Evolutionary conservation across 805 yeast species (phyloP).

Genomic region (Nakazawaea anatomiae): DNA sequence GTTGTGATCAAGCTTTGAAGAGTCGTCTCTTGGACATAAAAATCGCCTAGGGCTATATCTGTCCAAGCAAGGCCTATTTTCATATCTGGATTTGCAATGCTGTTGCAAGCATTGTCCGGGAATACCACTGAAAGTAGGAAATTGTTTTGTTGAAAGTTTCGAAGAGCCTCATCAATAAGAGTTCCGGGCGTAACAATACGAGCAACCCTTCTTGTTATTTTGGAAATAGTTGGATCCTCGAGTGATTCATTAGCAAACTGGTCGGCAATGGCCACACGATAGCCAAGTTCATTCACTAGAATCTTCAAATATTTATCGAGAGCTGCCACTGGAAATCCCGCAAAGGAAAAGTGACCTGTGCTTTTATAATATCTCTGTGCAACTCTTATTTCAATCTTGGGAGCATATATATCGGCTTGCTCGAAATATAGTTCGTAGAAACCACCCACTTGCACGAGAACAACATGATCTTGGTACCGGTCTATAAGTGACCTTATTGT

Average conservation of each 20-base stretch:
- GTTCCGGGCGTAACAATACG: conserved; percentile 92
- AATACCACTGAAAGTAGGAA: conserved; percentile 61
- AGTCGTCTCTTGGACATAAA: conserved; percentile 60
- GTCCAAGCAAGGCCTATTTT: conserved; percentile 80
- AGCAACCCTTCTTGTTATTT: conserved; percentile 62
- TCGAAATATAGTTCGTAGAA: conserved; percentile 87
- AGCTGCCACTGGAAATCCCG: conserved; percentile 81
- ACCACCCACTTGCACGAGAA: conserved; percentile 78
- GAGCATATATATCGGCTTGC: conserved; percentile 73
- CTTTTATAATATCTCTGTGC: conserved; percentile 46
- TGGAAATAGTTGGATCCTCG: conserved; percentile 23
- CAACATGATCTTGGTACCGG: conserved; percentile 33
- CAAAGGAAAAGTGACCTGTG: conserved; percentile 58
- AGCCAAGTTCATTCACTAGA: conserved; percentile 63
- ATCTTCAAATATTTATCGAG: conserved; percentile 68
- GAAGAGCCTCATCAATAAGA: conserved; percentile 75
- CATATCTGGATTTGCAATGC: conserved; percentile 30
- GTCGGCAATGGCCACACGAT: conserved; percentile 79
- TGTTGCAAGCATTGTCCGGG: conserved; percentile 40
- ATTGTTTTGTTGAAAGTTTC: conserved; percentile 68
- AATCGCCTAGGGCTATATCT: conserved; percentile 80
- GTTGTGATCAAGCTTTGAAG: conserved; percentile 61
- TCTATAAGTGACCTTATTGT: conserved; percentile 2
- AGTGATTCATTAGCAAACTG: conserved; percentile 35
- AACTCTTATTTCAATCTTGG: conserved; percentile 63